Evolutionary conservation across 495 filamentous ascomycete genomes (phyloP), one percentile per base, ranked within the genome.

Genomic region (Penicillium egyptiacum): DNA sequence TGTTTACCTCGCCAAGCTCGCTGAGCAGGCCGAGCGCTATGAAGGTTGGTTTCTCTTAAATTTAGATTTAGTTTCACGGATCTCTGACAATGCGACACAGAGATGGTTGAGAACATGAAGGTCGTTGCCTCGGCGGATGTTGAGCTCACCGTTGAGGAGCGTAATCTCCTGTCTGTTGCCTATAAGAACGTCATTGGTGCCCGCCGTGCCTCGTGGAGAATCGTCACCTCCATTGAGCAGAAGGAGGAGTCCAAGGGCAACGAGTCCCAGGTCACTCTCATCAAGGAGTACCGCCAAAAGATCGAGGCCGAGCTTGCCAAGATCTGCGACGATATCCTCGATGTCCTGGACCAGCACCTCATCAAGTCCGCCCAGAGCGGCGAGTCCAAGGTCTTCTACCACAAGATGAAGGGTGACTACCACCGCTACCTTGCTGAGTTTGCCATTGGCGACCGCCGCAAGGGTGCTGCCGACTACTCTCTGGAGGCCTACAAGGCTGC

Each of bases 31-130:
- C 76, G 94, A 98, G 85, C 95, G 94, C 76, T 98, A 98, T 79
- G 94, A 98, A 81, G 94, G 94, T 97, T 81, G 70, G 90, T 86
- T 46, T 44, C 28, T 49, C 25, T 26, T 35, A 28, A 28, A 22
- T 22, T 42, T 41, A 43, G 31, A 43, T 25, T 16, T 8, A 12
- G 16, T 40, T 44, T 19, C 25, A 28, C 37, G 41, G 14, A 35
- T 20, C 49, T 48, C 63, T 75, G 55, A 76, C 68, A 23, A 56
- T 35, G 37, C 35, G 42, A 45, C 46, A 16, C 79, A 98, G 94
- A 98, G 78, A 98, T 98, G 94, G 94, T 98, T 59, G 95, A 98
- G 84, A 97, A 98, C 88, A 98, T 98, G 94, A 98, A 98, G 86
- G 86, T 88, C 65, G 95, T 98, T 69, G 94, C 94, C 65, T 92